Evolutionary conservation across 2,329 filamentous ascomycete genomes (phyloP).

Genomic region (Capronia americana): DNA sequence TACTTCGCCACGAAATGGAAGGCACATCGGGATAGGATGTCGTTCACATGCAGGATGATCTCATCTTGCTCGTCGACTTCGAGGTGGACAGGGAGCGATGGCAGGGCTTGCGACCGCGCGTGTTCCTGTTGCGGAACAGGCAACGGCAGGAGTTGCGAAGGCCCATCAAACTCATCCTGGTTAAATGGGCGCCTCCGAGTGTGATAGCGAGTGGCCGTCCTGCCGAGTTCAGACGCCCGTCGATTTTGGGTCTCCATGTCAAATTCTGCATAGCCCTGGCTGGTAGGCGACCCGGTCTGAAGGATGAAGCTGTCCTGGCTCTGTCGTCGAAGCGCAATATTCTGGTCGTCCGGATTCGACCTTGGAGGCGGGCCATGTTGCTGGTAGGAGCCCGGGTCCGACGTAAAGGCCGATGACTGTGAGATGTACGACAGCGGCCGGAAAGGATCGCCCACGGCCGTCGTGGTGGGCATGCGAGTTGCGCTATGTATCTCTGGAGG

Average conservation of each 20-base stretch:
- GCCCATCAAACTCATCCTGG: slow-evolving; percentile 87
- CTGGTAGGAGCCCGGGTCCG: slow-evolving; percentile 31
- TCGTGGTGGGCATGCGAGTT: slow-evolving; percentile 26
- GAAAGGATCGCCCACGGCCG: slow-evolving; percentile 31
- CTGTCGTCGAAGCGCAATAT: slow-evolving; percentile 35
- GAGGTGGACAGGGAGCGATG: slow-evolving; percentile 81
- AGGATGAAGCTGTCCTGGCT: slow-evolving; percentile 39
- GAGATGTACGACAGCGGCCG: slow-evolving; percentile 33
- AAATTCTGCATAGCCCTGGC: slow-evolving; percentile 38
- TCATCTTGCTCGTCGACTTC: slow-evolving; percentile 83
- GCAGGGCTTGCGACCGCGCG: slow-evolving; percentile 78
- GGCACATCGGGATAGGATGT: slow-evolving; percentile 81
- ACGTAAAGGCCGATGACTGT: slow-evolving; percentile 30
- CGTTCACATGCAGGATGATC: slow-evolving; percentile 80
- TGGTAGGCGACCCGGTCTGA: slow-evolving; percentile 37
- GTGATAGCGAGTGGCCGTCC: slow-evolving; percentile 35
- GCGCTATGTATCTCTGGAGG: slow-evolving; percentile 33
- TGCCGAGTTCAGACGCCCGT: slow-evolving; percentile 33
- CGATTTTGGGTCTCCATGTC: slow-evolving; percentile 37
- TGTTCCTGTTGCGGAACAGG: slow-evolving; percentile 74
- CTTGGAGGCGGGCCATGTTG: slow-evolving; percentile 28
- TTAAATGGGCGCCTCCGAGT: slow-evolving; percentile 64
- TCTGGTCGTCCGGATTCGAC: slow-evolving; percentile 32
- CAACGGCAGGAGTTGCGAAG: slow-evolving; percentile 78
- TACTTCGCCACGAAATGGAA: slow-evolving; percentile 92